Conservation (phyloP, 768 basidiomycete species). For the Hypholoma sublateritium region DNA sequence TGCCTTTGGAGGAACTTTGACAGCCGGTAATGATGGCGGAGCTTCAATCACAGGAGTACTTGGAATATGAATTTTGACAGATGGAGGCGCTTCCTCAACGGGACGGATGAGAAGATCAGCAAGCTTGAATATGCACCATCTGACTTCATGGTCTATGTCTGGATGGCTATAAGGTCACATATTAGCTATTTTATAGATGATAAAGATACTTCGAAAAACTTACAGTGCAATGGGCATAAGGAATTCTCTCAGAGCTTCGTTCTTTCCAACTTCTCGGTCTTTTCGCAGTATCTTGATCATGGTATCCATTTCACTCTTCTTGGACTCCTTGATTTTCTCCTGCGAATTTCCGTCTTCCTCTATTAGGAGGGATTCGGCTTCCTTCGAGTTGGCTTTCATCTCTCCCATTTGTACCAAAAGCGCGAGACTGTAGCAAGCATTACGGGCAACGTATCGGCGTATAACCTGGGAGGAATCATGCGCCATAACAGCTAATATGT, state of each 20-base stretch:
- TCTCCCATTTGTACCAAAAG: slow-evolving; percentile 88
- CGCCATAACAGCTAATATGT: slow-evolving; percentile 83
- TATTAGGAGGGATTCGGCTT: slow-evolving; percentile 74
- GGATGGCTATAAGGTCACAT: slow-evolving; percentile 50
- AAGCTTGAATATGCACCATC: slow-evolving; percentile 89
- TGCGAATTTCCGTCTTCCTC: slow-evolving; percentile 81
- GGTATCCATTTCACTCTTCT: slow-evolving; percentile 80
- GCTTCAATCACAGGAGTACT: slow-evolving; percentile 68
- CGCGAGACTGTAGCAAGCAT: slow-evolving; percentile 83
- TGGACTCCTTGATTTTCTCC: slow-evolving; percentile 70
- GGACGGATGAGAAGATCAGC: slow-evolving; percentile 87
- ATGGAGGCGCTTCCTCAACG: slow-evolving; percentile 80
- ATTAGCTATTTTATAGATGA: slow-evolving; percentile 22
- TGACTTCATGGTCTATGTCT: slow-evolving; percentile 82
- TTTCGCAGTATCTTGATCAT: slow-evolving; percentile 88
- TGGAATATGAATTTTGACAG: slow-evolving; percentile 80
- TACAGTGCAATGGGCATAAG: slow-evolving; percentile 84
- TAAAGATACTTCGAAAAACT: slow-evolving; percentile 10
- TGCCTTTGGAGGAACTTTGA: slow-evolving; percentile 50
- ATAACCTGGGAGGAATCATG: slow-evolving; percentile 82
- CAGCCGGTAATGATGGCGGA: slow-evolving; percentile 52
- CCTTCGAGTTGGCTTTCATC: slow-evolving; percentile 74
- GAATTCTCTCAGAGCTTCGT: slow-evolving; percentile 75
- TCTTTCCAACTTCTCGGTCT: slow-evolving; percentile 81
- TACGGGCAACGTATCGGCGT: slow-evolving; percentile 84